Conservation (phyloP, 2,329 filamentous ascomycete genomes). For the Xylariaceae sp. region DNA sequence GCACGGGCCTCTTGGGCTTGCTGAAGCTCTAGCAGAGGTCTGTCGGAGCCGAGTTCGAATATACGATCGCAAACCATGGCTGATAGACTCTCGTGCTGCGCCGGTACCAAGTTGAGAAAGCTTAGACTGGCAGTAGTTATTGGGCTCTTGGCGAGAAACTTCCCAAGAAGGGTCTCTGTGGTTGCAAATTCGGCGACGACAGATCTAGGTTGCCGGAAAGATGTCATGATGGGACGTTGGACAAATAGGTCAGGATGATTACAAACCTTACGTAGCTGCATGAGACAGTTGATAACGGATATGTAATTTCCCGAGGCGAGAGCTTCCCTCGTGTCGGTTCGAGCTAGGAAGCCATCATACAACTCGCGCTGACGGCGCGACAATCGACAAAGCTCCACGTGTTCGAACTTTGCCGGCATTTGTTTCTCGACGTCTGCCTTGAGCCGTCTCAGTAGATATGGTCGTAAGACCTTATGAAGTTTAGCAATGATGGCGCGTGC, state of each 20-base stretch:
- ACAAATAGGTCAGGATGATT: constrained; percentile 98
- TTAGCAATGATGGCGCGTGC: constrained; percentile 90
- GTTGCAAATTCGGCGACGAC: constrained; percentile 76
- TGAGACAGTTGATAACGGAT: constrained; percentile 96
- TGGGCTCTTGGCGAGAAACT: constrained; percentile 65
- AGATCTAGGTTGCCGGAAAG: constrained; percentile 87
- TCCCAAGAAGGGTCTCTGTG: constrained; percentile 74
- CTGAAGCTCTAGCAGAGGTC: constrained; percentile 71
- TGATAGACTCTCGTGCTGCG: constrained; percentile 72
- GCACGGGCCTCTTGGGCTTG: constrained; percentile 72
- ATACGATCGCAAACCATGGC: constrained; percentile 59
- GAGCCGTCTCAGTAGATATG: constrained; percentile 86
- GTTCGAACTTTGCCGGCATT: constrained; percentile 97
- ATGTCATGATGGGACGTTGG: constrained; percentile 94
- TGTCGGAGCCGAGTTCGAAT: constrained; percentile 73
- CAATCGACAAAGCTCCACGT: constrained; percentile 92
- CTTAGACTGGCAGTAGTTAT: constrained; percentile 73
- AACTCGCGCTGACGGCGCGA: constrained; percentile 95
- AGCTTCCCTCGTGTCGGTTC: constrained; percentile 87
- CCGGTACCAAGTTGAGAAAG: constrained; percentile 81
- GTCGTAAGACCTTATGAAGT: constrained; percentile 90
- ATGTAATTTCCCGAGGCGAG: constrained; percentile 93
- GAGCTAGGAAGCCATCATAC: constrained; percentile 94
- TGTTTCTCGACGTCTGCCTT: constrained; percentile 99
- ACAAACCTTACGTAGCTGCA: constrained; percentile 97